Base-by-base conservation (phyloP, 1,139 yeast species). In the Fermentozyma sake region DNA sequence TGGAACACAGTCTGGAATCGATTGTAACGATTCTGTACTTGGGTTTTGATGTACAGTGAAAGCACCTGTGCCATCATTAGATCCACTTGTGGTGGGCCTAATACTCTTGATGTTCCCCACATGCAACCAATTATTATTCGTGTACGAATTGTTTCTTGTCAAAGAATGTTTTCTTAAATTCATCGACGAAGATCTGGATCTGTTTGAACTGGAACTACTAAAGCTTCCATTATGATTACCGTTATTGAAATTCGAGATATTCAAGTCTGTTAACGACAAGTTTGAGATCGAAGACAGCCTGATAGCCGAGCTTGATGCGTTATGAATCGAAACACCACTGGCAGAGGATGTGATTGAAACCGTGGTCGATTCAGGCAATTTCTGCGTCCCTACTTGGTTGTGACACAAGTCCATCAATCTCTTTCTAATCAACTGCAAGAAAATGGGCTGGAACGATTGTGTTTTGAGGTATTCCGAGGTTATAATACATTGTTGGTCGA, bases 1-100 rank as follows among this genome's bases (percentile, higher is more conserved):
- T 2, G 72, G 69, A 1, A 65, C 72, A 37, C 45, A 64, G 42
- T 66, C 72, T 39, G 59, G 69, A 53, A 64, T 58, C 28, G 68
- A 62, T 38, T 62, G 70, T 35, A 66, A 55, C 3, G 68, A 61
- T 34, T 66, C 73, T 1, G 71, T 55, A 32, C 68, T 61, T 9
- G 44, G 52, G 35, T 58, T 57, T 16, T 39, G 27, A 18, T 48
- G 44, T 14, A 46, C 53, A 7, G 52, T 45, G 23, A 50, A 38
- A 27, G 33, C 22, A 4, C 29, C 31, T 20, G 30, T 30, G n/a
- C n/a, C n/a, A n/a, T n/a, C n/a, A n/a, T n/a, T n/a, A n/a, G n/a
- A n/a, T 11, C 34, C 34, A 13, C 26, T 29, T 20, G 33, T 33
- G 18, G 37, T 34, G 8, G 61, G 55, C 33, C 65, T 55, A 14